Evolutionary conservation across 768 basidiomycete species (phyloP).

Genomic region (Collybia nuda): DNA sequence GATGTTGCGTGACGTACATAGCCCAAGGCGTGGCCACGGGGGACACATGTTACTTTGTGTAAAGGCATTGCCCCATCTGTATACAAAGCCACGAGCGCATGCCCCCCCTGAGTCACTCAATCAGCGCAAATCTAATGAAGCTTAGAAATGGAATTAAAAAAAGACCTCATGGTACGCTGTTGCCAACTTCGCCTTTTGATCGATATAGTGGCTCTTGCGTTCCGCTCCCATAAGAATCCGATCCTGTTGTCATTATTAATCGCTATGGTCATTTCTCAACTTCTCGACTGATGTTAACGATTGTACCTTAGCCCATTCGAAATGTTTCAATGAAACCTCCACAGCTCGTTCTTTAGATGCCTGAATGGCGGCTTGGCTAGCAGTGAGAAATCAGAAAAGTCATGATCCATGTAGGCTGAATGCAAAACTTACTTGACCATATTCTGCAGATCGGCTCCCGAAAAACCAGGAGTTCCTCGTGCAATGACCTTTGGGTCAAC

Average conservation of each 20-base stretch:
- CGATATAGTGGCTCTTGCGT: slow-evolving; percentile 85
- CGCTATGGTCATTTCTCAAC: neutral
- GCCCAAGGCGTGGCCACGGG: slow-evolving; percentile 92
- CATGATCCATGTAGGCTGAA: neutral
- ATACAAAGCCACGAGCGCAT: slow-evolving; percentile 92
- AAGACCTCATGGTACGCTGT: slow-evolving; percentile 95
- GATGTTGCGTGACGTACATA: slow-evolving; percentile 49
- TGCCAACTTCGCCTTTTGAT: slow-evolving; percentile 80
- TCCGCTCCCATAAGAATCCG: slow-evolving; percentile 98
- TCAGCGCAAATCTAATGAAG: neutral
- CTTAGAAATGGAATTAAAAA: neutral
- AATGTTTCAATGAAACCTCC: slow-evolving; percentile 75
- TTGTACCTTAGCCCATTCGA: slow-evolving; percentile 95
- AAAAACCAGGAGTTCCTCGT: slow-evolving; percentile 93
- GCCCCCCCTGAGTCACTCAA: slow-evolving; percentile 62
- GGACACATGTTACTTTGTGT: slow-evolving; percentile 97
- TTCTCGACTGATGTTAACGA: neutral
- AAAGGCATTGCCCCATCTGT: slow-evolving; percentile 95
- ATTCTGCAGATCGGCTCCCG: slow-evolving; percentile 95
- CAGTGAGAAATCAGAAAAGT: slow-evolving; percentile 6
- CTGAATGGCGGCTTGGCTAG: slow-evolving; percentile 88
- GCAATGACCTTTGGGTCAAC: slow-evolving; percentile 89
- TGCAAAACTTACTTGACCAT: slow-evolving; percentile 78
- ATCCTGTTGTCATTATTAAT: slow-evolving; percentile 45
- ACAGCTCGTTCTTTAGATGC: slow-evolving; percentile 82